Evolutionary conservation across 495 filamentous ascomycete species (phyloP).

Genomic region (Ascodesmis nigricans): DNA sequence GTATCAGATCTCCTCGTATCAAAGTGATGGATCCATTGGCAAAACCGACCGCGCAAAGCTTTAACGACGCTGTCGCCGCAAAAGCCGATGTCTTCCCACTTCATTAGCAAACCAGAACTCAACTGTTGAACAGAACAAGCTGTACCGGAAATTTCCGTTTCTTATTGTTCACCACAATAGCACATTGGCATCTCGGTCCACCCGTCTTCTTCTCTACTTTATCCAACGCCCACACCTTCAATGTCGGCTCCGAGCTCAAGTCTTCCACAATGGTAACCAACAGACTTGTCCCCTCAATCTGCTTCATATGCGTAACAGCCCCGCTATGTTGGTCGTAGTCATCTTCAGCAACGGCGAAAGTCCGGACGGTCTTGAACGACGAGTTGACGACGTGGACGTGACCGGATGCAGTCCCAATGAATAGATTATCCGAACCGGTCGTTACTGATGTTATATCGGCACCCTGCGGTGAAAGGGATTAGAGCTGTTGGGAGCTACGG

Average conservation of each 20-base stretch:
- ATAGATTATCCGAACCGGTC: slow-evolving; percentile 74
- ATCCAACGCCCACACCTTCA: slow-evolving; percentile 94
- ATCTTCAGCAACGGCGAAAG: slow-evolving; percentile 63
- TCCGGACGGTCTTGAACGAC: slow-evolving; percentile 64
- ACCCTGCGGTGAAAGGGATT: slow-evolving; percentile 24
- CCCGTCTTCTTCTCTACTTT: slow-evolving; percentile 88
- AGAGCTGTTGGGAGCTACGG: slow-evolving; percentile 30
- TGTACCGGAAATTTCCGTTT: slow-evolving; percentile 72
- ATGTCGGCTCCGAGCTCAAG: slow-evolving; percentile 56
- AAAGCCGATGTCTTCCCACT: slow-evolving; percentile 64
- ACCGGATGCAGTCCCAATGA: slow-evolving; percentile 68
- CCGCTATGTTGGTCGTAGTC: slow-evolving; percentile 25
- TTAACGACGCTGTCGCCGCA: slow-evolving; percentile 45
- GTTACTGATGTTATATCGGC: slow-evolving; percentile 45
- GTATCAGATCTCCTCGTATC: slow-evolving; percentile 79
- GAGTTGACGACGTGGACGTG: slow-evolving; percentile 66
- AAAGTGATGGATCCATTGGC: slow-evolving; percentile 87
- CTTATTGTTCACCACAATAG: slow-evolving; percentile 67
- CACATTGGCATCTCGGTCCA: slow-evolving; percentile 63
- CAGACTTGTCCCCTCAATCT: slow-evolving; percentile 68
- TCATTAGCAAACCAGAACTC: slow-evolving; percentile 8
- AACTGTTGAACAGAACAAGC: too few relatives aligned
- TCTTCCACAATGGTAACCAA: slow-evolving; percentile 80
- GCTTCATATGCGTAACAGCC: slow-evolving; percentile 83
- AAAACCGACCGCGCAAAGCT: slow-evolving; percentile 84